Evolutionary conservation across 805 yeast genomes (phyloP).

Genomic region (Pichia heedii): DNA sequence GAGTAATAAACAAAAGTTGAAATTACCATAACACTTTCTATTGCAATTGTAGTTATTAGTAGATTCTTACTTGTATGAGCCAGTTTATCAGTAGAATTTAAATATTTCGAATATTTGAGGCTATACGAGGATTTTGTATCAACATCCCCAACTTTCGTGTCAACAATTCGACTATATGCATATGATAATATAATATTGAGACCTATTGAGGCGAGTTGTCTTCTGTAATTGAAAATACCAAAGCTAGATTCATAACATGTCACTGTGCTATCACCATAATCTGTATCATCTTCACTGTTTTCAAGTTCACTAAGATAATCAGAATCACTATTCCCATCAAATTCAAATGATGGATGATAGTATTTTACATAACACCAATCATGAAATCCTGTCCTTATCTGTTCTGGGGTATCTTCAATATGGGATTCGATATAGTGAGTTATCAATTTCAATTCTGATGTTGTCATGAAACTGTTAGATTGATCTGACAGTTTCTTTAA

Average conservation of each 20-base stretch:
- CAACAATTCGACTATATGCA: conserved; percentile 29
- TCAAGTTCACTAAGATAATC: neutral
- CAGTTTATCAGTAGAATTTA: conserved; percentile 14
- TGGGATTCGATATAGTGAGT: conserved; percentile 37
- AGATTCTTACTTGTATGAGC: neutral
- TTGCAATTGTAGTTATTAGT: conserved; percentile 12
- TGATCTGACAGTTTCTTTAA: conserved; percentile 23
- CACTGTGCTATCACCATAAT: conserved; percentile 3
- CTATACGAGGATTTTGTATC: neutral
- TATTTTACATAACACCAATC: conserved; percentile 39
- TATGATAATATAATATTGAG: conserved; percentile 38
- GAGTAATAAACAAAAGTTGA: conserved; percentile 30
- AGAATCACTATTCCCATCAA: conserved; percentile 1
- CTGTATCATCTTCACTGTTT: neutral
- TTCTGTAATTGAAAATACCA: conserved; percentile 37
- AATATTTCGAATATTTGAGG: conserved; percentile 18
- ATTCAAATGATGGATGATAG: conserved; percentile 12
- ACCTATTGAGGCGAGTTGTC: conserved; percentile 32
- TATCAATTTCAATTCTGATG: conserved; percentile 39
- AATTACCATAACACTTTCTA: conserved; percentile 26
- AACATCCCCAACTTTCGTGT: conserved; percentile 3
- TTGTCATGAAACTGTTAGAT: conserved; percentile 30
- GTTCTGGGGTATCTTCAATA: conserved; percentile 42
- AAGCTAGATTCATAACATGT: conserved; percentile 13
- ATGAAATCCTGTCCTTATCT: conserved; percentile 32